These are phyloP conservation scores for Pseudogymnoascus sp. DNA, from an alignment of 2,329 filamentous ascomycete species.

Conservation along the genomic window DNA sequence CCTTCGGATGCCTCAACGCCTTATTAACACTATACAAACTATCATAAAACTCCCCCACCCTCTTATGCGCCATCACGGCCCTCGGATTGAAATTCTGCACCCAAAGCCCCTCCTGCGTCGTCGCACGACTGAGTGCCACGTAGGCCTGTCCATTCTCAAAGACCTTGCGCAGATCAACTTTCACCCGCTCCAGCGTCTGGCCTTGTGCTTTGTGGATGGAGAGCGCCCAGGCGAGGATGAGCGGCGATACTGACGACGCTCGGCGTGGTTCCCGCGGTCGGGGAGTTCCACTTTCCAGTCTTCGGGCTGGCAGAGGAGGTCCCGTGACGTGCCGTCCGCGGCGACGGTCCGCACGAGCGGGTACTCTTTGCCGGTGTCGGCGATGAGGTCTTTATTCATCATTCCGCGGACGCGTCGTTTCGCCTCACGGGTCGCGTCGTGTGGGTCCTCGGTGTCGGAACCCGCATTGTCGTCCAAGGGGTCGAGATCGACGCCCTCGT, in stretches of 20 bases:
- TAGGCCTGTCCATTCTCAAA: constrained; percentile 99
- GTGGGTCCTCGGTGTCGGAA: constrained; percentile 38
- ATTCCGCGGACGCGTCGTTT: constrained; percentile 37
- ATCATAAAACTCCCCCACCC: constrained; percentile 78
- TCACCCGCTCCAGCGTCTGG: constrained; percentile 81
- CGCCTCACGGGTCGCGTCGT: constrained; percentile 35
- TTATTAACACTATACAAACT: constrained; percentile 70
- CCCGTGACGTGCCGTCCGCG: constrained; percentile 67
- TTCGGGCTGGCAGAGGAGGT: constrained; percentile 77
- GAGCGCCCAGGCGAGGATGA: constrained; percentile 93
- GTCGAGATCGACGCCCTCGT: constrained; percentile 48
- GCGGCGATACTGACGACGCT: constrained; percentile 71
- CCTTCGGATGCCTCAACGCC: constrained; percentile 27
- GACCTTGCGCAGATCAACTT: constrained; percentile 83
- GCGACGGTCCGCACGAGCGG: constrained; percentile 84
- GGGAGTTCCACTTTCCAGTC: constrained; percentile 97
- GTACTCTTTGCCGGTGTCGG: constrained; percentile 52
- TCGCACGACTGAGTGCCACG: constrained; percentile 89
- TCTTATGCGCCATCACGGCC: constrained; percentile 91
- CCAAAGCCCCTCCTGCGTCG: constrained; percentile 77
- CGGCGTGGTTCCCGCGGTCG: constrained; percentile 86
- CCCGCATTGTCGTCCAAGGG: constrained; percentile 39
- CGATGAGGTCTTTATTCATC: constrained; percentile 40
- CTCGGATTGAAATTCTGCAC: constrained; percentile 80
- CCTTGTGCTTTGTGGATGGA: constrained; percentile 98